Base-by-base conservation (phyloP, 805 yeast genomes). In the Candida glaebosa region DNA sequence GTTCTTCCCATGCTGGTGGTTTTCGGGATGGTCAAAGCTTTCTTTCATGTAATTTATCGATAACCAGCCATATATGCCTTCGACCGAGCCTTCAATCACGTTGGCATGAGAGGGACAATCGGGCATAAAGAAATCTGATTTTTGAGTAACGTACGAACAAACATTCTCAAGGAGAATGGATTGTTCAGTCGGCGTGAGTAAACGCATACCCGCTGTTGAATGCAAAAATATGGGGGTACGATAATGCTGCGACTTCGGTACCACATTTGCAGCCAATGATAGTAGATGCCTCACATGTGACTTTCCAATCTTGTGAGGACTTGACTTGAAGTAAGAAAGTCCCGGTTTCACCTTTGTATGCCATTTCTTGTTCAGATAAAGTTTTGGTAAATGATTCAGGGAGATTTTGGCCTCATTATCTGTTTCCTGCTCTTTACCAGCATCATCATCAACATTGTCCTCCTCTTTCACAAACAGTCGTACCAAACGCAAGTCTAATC, bases 191-290 rank as follows among this genome's bases (percentile, higher is more conserved):
- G 82, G 84, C 16, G 70, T 71, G 32, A 82, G 59, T 10, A 78
- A 56, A 34, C 87, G 59, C 79, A 82, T 73, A 0, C 87, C 87
- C 0, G 84, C 88, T 0, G 88, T 82, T 1, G 86, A 80, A 56
- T 82, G 87, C 5, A 83, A 55, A 48, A 80, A 82, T 1, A 83
- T 67, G 0, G 90, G 90, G 0, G 90, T 83, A 37, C 87, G 54
- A 7, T 52, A 52, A 38, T 77, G 81, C 53, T 81, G 86, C 14
- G 78, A 75, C 40, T 66, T 62, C 12, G 90, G 90, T 2, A 83
- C 74, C 5, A 78, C 63, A 7, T 69, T 57, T 38, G 71, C 60
- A 5, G 82, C 76, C 19, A 71, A 60, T 2, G 69, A 58, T 31
- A 82, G 60, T n/a, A 83, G 56, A 37, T 65, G 59, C 30, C 69